phyloP scores from a whole-genome alignment of 2,329 filamentous ascomycete genomes.

The Penicillium hesseltinei region DNA sequence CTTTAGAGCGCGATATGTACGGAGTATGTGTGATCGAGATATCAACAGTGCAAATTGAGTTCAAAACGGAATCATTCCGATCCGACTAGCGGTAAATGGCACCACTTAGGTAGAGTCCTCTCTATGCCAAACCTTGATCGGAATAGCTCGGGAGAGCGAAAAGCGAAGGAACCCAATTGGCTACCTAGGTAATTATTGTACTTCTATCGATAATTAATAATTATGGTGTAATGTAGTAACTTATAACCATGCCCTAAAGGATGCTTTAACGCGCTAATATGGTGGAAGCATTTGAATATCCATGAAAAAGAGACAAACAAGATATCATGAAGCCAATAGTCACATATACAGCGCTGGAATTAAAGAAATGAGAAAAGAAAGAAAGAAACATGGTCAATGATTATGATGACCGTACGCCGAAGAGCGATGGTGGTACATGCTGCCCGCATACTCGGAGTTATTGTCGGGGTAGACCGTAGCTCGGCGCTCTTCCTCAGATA shows the following conservation, averaged over 20 bases:
- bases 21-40: background rate
- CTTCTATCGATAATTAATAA: background rate
- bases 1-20: background rate
- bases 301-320: constrained; percentile 7
- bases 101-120: background rate
- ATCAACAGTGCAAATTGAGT: background rate
- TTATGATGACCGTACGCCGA: constrained; percentile 40
- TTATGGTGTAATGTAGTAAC: background rate
- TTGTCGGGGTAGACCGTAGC: constrained; percentile 67
- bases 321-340: constrained; percentile 16
- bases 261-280: background rate
- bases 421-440: constrained; percentile 43
- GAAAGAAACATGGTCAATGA: constrained; percentile 27
- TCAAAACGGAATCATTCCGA: background rate
- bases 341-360: constrained; percentile 14
- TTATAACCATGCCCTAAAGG: background rate
- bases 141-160: background rate
- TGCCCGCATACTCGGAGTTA: constrained; percentile 46
- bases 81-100: background rate
- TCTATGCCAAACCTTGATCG: background rate
- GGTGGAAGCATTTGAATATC: background rate
- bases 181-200: background rate
- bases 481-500: constrained; percentile 76
- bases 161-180: background rate
- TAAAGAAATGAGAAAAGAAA: background rate